Percentiles rank a stretch among this genome's conserved stretches.
Conservation (phyloP, 805 yeast genomes). For the Barnettozyma wickerhamii region DNA sequence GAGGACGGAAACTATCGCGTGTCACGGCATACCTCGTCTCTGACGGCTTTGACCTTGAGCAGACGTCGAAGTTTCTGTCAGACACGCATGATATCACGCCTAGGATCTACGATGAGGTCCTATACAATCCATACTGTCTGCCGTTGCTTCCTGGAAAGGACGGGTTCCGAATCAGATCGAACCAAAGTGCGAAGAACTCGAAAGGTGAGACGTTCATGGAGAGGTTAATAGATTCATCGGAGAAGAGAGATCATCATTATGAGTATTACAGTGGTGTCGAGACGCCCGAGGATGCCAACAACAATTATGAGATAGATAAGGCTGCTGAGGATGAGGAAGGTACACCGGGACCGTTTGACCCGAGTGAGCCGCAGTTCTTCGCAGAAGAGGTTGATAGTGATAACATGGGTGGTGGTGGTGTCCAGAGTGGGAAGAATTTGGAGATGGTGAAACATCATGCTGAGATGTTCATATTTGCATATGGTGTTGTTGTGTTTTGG, state of each 20-base stretch:
- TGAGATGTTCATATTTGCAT: conserved; percentile 83
- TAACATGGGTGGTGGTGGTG: conserved; percentile 9
- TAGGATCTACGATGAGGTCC: conserved; percentile 85
- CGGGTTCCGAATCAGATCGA: conserved; percentile 72
- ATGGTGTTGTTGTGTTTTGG: conserved; percentile 99
- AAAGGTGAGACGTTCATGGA: conserved; percentile 56
- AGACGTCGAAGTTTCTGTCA: conserved; percentile 59
- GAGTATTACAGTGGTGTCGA: conserved; percentile 82
- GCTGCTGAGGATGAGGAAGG: conserved; percentile 25
- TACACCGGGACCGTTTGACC: conserved; percentile 60
- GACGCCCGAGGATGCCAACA: conserved; percentile 52
- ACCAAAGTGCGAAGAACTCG: conserved; percentile 37
- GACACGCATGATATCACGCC: conserved; percentile 80
- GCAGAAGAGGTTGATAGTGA: conserved; percentile 37
- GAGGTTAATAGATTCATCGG: conserved; percentile 70
- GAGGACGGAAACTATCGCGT: conserved; percentile 62
- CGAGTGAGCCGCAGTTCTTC: conserved; percentile 89
- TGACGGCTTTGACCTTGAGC: conserved; percentile 67
- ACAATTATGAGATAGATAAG: conserved; percentile 34
- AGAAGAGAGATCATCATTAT: conserved; percentile 85
- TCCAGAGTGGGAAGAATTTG: conserved; percentile 14
- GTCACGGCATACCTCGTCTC: conserved; percentile 91
- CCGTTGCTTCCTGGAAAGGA: conserved; percentile 84
- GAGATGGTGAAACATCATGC: conserved; percentile 48
- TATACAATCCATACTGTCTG: conserved; percentile 83